These are phyloP conservation scores for Stephanocyclus meneghinianus DNA, from an alignment of 352 stramenopile genomes.

Conservation along the genomic window DNA sequence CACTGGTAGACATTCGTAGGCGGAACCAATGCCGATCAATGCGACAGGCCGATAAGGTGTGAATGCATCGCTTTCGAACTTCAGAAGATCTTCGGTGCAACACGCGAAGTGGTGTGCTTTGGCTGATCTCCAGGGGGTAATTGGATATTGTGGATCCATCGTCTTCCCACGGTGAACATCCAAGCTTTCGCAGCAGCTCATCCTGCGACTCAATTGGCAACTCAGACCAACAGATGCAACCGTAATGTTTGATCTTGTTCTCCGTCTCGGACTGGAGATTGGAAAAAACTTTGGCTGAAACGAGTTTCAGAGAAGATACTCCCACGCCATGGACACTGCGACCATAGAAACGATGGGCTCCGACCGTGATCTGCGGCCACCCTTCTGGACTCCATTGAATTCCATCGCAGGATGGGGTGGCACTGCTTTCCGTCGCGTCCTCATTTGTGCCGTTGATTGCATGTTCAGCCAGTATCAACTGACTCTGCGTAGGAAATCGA, in stretches of 20 bases:
- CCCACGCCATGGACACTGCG: conserved; percentile 63
- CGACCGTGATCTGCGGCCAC: conserved; percentile 31
- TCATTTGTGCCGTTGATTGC: conserved; percentile 75
- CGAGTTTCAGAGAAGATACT: conserved; percentile 51
- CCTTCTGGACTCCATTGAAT: conserved; percentile 30
- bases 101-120: conserved; percentile 96
- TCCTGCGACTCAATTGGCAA: conserved; percentile 19
- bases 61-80: conserved; percentile 80
- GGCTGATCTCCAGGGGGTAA: conserved; percentile 83
- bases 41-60: conserved; percentile 86
- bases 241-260: conserved; percentile 80
- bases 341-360: conserved; percentile 48
- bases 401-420: background rate
- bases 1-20: conserved; percentile 91
- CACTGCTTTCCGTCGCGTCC: background rate
- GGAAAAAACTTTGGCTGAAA: conserved; percentile 49
- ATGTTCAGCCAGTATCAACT: conserved; percentile 71
- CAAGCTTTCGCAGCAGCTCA: conserved; percentile 80
- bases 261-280: conserved; percentile 75
- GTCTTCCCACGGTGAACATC: conserved; percentile 70
- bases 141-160: conserved; percentile 22
- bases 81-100: conserved; percentile 94
- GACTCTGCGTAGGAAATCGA: conserved; percentile 26
- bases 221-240: conserved; percentile 68
- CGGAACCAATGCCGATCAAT: conserved; percentile 97